Base-by-base conservation (phyloP, 768 basidiomycete genomes). In the Collybia sp. region DNA sequence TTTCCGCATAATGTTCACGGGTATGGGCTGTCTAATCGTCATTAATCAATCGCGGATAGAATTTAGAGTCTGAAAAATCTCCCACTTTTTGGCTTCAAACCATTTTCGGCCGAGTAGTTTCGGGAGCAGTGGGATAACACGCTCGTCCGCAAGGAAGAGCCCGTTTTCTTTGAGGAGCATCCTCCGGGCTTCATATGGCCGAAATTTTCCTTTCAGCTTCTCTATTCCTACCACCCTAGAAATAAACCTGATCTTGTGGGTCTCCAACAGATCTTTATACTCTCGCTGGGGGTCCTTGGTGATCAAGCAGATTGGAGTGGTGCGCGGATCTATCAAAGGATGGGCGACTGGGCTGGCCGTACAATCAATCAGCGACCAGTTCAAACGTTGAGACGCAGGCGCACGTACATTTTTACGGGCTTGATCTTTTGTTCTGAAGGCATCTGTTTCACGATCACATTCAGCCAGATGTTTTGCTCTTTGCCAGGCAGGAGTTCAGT, bases 21-120 rank as follows among this genome's bases (percentile, higher is more conserved):
- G 93, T 30, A 97, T 90, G 1, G 96, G 96, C 64, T 95, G 91
- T 68, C 94, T 97, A 47, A 5, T 37, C n/a, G 35, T 37, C 13
- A 49, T 41, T 16, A 38, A 19, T 37, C 13, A 53, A 52, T n/a
- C 46, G 38, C 51, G 32, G 45, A 17, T 12, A 42, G 6, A n/a
- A 20, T 17, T n/a, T 8, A 25, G 35, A 43, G 17, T 41, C 18
- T 25, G 19, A 37, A 32, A 34, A 34, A 9, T 6, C 10, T 58
- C 88, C 53, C 55, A 96, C 93, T 97, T 98, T 70, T 98, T 98
- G 1, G 93, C 91, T 25, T 89, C 79, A 56, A 97, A 93, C 79
- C 91, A 98, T 56, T 85, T 87, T 43, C 80, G 83, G 5, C 96
- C 96, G 2, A 98, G 72, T 40, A 97, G 67, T 49, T 80, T 81